Conservation (phyloP, 164 flowering plant species). For the Berberis vulgaris region DNA sequence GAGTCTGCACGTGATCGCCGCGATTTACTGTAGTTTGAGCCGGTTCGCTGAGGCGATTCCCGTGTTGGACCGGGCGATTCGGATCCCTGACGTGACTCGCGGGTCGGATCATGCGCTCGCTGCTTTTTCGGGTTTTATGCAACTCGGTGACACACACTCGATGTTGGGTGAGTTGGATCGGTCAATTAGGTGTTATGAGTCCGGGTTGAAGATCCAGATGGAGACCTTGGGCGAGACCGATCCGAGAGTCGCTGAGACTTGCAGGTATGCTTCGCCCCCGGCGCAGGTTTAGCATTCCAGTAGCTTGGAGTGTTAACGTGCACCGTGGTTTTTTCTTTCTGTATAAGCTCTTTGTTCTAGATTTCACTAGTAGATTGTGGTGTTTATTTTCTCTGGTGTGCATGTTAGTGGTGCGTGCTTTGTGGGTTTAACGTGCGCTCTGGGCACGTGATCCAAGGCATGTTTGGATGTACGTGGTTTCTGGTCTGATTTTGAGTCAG, state of each 20-base stretch:
- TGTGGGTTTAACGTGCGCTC: too few relatives aligned
- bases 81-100: conserved; percentile 47
- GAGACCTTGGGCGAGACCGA: conserved; percentile 80
- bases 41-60: conserved; percentile 92
- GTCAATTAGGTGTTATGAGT: conserved; percentile 62
- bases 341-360: too few relatives aligned
- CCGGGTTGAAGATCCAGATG: conserved; percentile 78
- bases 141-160: conserved; percentile 89
- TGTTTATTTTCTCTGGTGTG: too few relatives aligned
- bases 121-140: conserved; percentile 91
- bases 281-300: neutral
- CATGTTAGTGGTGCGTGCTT: too few relatives aligned
- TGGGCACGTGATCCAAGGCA: too few relatives aligned
- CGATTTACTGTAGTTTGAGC: conserved; percentile 88
- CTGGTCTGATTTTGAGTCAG: too few relatives aligned
- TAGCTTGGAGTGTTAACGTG: too few relatives aligned
- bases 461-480: too few relatives aligned
- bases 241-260: conserved; percentile 97
- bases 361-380: too few relatives aligned
- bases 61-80: conserved; percentile 73
- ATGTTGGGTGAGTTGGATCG: conserved; percentile 88
- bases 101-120: conserved; percentile 95
- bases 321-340: too few relatives aligned
- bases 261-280: conserved; percentile 47
- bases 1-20: conserved; percentile 93